Percentiles rank a stretch among this genome's conserved stretches.
Evolutionary conservation across 139 green algal genomes (phyloP).

Genomic region (Chlorella sp.): DNA sequence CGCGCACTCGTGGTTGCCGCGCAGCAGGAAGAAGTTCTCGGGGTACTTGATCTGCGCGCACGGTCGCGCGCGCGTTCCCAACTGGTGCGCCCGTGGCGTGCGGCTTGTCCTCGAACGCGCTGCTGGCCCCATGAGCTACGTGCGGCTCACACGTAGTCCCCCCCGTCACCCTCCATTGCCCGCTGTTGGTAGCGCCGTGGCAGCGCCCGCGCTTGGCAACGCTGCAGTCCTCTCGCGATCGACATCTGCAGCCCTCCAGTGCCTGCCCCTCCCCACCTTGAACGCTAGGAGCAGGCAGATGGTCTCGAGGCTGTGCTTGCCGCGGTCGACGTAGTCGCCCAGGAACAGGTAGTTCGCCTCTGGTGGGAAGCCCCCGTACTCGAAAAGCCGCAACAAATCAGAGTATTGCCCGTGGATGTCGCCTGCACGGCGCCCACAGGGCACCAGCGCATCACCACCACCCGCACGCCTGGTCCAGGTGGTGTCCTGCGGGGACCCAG

Average conservation of each 20-base stretch:
- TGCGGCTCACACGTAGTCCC: no score
- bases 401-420: constrained; percentile 99
- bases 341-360: constrained; percentile 99
- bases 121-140: no score
- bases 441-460: not conserved
- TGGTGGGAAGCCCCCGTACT: constrained; percentile 97
- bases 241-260: no score
- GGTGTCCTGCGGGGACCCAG: not conserved
- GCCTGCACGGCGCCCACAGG: constrained; percentile 38
- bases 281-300: constrained; percentile 98
- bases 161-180: no score
- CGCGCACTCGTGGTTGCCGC: constrained; percentile 77
- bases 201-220: no score
- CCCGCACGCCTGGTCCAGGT: not conserved
- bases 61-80: no score
- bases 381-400: constrained; percentile 95
- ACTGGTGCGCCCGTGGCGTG: no score
- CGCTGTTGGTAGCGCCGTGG: no score
- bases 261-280: no score
- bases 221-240: no score
- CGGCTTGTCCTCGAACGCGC: no score
- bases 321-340: constrained; percentile 98
- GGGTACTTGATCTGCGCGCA: constrained; percentile 93
- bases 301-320: constrained; percentile 98
- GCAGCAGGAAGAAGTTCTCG: constrained; percentile 99